phyloP scores from a whole-genome alignment of 1,284 basidiomycete species.

The Agroathelia rolfsii region DNA sequence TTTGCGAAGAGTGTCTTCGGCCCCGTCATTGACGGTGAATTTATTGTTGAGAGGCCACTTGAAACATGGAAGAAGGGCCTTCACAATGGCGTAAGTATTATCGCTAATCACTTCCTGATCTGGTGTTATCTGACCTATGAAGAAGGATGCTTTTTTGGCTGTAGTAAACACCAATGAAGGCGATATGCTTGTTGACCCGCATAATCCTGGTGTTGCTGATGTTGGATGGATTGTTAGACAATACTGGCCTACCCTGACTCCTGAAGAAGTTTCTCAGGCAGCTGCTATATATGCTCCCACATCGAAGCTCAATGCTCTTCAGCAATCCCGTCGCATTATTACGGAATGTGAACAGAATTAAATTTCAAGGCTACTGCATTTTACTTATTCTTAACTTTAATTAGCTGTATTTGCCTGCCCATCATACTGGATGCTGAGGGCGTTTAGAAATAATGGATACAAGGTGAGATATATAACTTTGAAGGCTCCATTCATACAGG shows the following conservation, averaged over 20 bases:
- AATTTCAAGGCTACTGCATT: neutral
- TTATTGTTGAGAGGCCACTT: slow-evolving; percentile 33
- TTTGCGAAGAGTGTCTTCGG: slow-evolving; percentile 31
- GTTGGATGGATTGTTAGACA: slow-evolving; percentile 23
- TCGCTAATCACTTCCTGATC: too few species aligned
- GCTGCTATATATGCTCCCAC: slow-evolving; percentile 8
- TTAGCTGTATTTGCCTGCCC: slow-evolving; percentile 17
- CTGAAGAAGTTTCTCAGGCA: slow-evolving; percentile 2
- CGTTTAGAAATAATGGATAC: slow-evolving; percentile 10
- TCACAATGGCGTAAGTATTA: slow-evolving; percentile 13
- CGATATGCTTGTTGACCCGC: slow-evolving; percentile 24
- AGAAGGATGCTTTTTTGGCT: slow-evolving; percentile 21
- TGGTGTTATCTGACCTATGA: too few species aligned
- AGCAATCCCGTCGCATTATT: too few species aligned
- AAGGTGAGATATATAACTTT: too few species aligned
- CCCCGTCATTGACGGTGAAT: slow-evolving; percentile 34
- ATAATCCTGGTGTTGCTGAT: slow-evolving; percentile 17
- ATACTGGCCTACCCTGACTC: slow-evolving; percentile 21
- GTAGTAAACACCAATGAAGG: slow-evolving; percentile 34
- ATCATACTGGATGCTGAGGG: slow-evolving; percentile 11
- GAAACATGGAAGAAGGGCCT: slow-evolving; percentile 19
- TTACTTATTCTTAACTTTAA: neutral
- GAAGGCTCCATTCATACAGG: too few species aligned
- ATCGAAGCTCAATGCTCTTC: too few species aligned
- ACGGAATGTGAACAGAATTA: slow-evolving; percentile 14